phyloP scores from a whole-genome alignment of 164 flowering plant species.

The Kingdonia uniflora region DNA sequence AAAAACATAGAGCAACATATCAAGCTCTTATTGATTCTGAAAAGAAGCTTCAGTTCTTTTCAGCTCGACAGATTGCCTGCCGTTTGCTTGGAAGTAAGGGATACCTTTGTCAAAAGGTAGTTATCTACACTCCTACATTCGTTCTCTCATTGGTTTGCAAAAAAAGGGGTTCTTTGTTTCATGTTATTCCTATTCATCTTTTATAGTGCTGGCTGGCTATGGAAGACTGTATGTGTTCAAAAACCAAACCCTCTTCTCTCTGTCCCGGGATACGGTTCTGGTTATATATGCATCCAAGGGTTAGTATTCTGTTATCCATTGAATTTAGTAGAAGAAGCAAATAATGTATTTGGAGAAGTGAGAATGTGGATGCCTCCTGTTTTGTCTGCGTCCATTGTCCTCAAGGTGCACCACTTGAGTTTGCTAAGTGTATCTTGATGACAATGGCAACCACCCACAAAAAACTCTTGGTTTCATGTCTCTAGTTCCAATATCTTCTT shows the following conservation, averaged over 20 bases:
- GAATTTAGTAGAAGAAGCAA: no score
- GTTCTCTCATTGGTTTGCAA: not conserved
- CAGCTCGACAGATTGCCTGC: conserved; percentile 97
- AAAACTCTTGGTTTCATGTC: no score
- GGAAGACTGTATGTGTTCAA: conserved; percentile 93
- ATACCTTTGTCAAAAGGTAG: conserved; percentile 94
- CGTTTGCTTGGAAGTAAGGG: conserved; percentile 87
- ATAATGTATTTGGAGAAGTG: no score
- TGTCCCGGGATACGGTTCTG: conserved; percentile 77
- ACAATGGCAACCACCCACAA: no score
- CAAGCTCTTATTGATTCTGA: conserved; percentile 57
- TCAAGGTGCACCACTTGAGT: no score
- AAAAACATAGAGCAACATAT: conserved; percentile 78
- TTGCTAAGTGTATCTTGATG: no score
- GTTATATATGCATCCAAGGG: conserved; percentile 99
- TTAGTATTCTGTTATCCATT: conserved; percentile 15
- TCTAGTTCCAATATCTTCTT: no score
- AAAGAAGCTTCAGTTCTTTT: conserved; percentile 65
- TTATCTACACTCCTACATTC: not conserved
- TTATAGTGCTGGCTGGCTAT: conserved; percentile 87
- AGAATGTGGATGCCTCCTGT: no score
- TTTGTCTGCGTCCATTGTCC: no score
- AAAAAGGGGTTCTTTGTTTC: not conserved
- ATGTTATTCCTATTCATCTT: conserved; percentile 2
- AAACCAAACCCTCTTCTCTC: conserved; percentile 32